Evolutionary conservation across 2,329 filamentous ascomycete species (phyloP).

Genomic region (Monosporascus ibericus): DNA sequence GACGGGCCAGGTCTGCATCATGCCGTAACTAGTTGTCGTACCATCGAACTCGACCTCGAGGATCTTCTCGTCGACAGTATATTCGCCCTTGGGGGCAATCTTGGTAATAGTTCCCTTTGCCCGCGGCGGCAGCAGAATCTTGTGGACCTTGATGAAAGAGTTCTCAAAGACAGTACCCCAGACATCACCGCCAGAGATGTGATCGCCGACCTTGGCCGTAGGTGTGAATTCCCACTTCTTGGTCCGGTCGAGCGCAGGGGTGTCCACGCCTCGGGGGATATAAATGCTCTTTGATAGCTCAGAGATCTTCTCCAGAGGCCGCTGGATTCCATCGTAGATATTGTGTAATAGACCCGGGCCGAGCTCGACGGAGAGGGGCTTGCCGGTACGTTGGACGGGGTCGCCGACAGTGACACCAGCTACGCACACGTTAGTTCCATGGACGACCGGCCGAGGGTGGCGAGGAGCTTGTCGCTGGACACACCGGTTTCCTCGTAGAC

Average conservation of each 20-base stretch:
- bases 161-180: conserved; percentile 96
- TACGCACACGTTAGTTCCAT: conserved; percentile 26
- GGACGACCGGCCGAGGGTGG: not conserved
- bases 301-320: conserved; percentile 82
- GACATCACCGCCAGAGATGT: conserved; percentile 92
- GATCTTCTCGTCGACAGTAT: conserved; percentile 90
- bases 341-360: conserved; percentile 96
- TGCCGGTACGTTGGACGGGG: conserved; percentile 82
- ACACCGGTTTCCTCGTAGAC: conserved; percentile 98
- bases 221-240: conserved; percentile 98
- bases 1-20: conserved; percentile 99
- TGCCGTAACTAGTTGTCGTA: conserved; percentile 86
- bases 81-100: conserved; percentile 83
- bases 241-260: conserved; percentile 79
- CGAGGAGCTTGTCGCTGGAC: conserved; percentile 17
- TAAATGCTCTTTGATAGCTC: conserved; percentile 81
- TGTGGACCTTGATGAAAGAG: conserved; percentile 88
- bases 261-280: conserved; percentile 88
- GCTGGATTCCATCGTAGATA: conserved; percentile 98
- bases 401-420: conserved; percentile 95
- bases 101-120: conserved; percentile 88
- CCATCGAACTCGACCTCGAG: conserved; percentile 96
- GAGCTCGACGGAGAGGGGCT: conserved; percentile 94
- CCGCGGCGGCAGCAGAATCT: conserved; percentile 84
- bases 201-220: conserved; percentile 86